A percentile compares a stretch with the other conserved stretches of the same genome.
Conservation (phyloP, 805 yeast genomes). For the Schwanniomyces sp. region DNA sequence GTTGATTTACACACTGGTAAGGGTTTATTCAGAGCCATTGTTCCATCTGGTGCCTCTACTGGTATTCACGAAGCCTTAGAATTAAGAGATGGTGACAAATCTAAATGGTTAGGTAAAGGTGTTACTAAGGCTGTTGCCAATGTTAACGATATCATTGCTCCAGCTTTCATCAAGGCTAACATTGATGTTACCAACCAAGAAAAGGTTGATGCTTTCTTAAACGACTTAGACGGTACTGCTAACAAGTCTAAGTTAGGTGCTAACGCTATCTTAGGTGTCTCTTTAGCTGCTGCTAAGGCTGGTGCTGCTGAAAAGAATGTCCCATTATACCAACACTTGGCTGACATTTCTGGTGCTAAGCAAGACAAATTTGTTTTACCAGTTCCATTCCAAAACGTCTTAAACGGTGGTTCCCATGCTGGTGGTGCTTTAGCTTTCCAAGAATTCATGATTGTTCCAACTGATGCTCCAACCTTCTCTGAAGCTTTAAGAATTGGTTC, state of each 20-base stretch:
- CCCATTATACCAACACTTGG: slow-evolving; percentile 90
- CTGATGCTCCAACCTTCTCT: slow-evolving; percentile 83
- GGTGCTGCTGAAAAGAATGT: slow-evolving; percentile 95
- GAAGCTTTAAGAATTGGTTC: slow-evolving; percentile 97
- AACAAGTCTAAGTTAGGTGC: slow-evolving; percentile 98
- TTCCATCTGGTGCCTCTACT: slow-evolving; percentile 99
- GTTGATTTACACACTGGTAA: slow-evolving; percentile 91
- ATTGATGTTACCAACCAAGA: slow-evolving; percentile 85
- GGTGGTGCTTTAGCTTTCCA: slow-evolving; percentile 99
- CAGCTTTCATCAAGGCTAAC: slow-evolving; percentile 81
- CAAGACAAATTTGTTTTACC: slow-evolving; percentile 89
- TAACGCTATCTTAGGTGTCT: slow-evolving; percentile 97
- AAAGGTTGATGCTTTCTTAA: slow-evolving; percentile 82
- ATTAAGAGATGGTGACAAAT: slow-evolving; percentile 96
- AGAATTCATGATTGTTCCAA: slow-evolving; percentile 99
- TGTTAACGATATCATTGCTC: slow-evolving; percentile 93
- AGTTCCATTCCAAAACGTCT: slow-evolving; percentile 98
- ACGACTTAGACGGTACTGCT: slow-evolving; percentile 90
- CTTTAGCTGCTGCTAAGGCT: slow-evolving; percentile 95
- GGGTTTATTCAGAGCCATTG: slow-evolving; percentile 95
- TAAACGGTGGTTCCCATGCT: slow-evolving; percentile 99
- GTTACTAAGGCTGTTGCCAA: slow-evolving; percentile 94
- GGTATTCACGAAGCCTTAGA: slow-evolving; percentile 99
- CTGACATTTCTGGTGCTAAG: slow-evolving; percentile 72
- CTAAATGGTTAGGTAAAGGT: slow-evolving; percentile 99